Conservation (phyloP, 345 rosid genomes). For the Conringia planisiliqua region DNA sequence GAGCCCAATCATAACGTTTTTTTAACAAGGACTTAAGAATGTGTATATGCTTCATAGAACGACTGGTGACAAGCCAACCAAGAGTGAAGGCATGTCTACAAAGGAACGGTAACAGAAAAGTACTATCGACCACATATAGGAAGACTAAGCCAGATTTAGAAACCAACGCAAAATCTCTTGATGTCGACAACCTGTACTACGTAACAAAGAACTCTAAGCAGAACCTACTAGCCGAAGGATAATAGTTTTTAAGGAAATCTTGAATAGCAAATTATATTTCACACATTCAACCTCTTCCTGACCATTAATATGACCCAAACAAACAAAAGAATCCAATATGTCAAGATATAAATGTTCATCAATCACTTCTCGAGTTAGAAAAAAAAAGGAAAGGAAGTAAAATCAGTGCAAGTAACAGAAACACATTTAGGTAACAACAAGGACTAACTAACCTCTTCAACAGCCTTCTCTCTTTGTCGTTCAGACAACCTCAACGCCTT, state of each 20-base stretch:
- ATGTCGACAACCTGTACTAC: neutral
- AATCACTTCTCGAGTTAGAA: neutral
- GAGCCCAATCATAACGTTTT: neutral
- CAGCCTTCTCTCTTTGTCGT: constrained; percentile 91
- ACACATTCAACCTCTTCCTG: neutral
- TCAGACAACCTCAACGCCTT: constrained; percentile 85
- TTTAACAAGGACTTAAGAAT: neutral
- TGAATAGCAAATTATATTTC: too few relatives aligned
- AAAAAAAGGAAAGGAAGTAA: neutral
- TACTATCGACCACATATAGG: neutral
- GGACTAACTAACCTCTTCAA: constrained; percentile 67
- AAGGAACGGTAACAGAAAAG: constrained; percentile 2
- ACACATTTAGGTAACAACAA: neutral
- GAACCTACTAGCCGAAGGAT: neutral
- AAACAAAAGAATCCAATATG: neutral
- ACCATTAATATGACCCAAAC: neutral
- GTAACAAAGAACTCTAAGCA: neutral
- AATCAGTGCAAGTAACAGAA: neutral
- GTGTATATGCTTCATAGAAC: neutral
- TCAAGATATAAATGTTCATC: neutral
- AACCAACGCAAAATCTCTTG: neutral
- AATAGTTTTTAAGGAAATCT: neutral
- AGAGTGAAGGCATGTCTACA: neutral
- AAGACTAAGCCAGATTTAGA: neutral
- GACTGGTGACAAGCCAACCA: neutral